phyloP scores from a whole-genome alignment of 2,329 filamentous ascomycete species.

The Trichocomaceae sp. region DNA sequence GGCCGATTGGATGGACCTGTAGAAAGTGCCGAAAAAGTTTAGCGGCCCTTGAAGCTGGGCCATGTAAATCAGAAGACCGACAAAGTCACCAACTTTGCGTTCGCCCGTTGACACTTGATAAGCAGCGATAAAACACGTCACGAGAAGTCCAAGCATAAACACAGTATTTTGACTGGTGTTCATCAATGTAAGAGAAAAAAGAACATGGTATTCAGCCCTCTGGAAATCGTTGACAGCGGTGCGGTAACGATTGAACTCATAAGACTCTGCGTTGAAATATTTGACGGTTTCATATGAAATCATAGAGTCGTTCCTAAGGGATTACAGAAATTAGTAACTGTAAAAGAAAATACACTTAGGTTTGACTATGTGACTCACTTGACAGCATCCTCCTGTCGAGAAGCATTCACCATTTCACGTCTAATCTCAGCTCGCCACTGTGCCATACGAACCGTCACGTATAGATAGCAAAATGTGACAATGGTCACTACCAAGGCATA shows the following conservation, averaged over 20 bases:
- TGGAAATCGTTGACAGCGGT: constrained; percentile 66
- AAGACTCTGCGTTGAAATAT: constrained; percentile 79
- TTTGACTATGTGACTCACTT: constrained; percentile 51
- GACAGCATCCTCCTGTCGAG: constrained; percentile 90
- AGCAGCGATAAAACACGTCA: constrained; percentile 66
- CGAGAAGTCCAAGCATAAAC: constrained; percentile 68
- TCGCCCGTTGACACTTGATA: constrained; percentile 66
- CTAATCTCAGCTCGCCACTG: constrained; percentile 86
- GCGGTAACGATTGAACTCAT: constrained; percentile 69
- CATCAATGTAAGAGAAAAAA: constrained; percentile 70
- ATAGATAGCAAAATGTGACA: constrained; percentile 92
- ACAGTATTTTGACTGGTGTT: constrained; percentile 75
- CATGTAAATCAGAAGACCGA: constrained; percentile 68
- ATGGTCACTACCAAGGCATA: constrained; percentile 85
- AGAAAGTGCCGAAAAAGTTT: constrained; percentile 91
- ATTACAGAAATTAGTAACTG: neutral
- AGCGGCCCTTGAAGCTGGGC: constrained; percentile 72
- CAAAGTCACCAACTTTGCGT: constrained; percentile 63
- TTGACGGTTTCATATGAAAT: constrained; percentile 96
- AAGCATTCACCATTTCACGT: constrained; percentile 88
- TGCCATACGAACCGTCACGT: constrained; percentile 92
- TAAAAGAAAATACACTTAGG: neutral
- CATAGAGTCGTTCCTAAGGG: constrained; percentile 76
- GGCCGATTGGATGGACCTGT: constrained; percentile 88
- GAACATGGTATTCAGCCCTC: constrained; percentile 66